phyloP scores from a whole-genome alignment of 2,329 filamentous ascomycete species.

The Pseudocercospora macadamiae region DNA sequence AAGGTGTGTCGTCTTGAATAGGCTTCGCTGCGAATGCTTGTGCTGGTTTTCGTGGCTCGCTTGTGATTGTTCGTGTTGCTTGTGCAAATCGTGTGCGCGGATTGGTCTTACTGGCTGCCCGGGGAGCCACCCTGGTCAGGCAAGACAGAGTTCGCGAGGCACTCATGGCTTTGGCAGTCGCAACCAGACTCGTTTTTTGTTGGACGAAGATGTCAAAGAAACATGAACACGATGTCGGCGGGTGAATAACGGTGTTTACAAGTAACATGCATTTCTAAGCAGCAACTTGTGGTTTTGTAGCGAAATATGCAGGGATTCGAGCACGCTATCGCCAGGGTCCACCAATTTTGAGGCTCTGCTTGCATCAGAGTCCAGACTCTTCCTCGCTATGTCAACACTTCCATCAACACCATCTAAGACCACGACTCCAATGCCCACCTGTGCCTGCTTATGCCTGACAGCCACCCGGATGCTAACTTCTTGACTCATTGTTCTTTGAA shows the following conservation, averaged over 20 bases:
- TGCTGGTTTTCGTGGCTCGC: conserved; percentile 14
- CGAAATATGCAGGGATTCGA: neutral
- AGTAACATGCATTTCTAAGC: neutral
- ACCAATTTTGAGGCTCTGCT: neutral
- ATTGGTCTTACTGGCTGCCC: conserved; percentile 18
- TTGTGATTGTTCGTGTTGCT: conserved; percentile 17
- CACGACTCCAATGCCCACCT: too few relatives aligned
- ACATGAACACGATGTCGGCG: too few relatives aligned
- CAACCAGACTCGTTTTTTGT: too few relatives aligned
- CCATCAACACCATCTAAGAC: too few relatives aligned
- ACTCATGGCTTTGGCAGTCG: too few relatives aligned
- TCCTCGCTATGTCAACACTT: too few relatives aligned
- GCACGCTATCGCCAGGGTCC: neutral
- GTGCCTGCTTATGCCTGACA: too few relatives aligned
- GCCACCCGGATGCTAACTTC: too few relatives aligned
- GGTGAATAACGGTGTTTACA: neutral
- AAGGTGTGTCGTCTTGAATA: conserved; percentile 31
- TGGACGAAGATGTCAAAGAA: too few relatives aligned
- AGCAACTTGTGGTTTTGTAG: neutral
- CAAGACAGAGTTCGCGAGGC: too few relatives aligned
- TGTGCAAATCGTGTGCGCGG: conserved; percentile 11
- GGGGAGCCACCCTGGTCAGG: conserved; percentile 14
- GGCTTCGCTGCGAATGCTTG: conserved; percentile 29
- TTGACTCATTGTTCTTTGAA: too few relatives aligned
- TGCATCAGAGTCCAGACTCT: too few relatives aligned